These are phyloP conservation scores for Penicillium psychrosexuale DNA, from an alignment of 2,329 filamentous ascomycete species.

Conservation along the genomic window DNA sequence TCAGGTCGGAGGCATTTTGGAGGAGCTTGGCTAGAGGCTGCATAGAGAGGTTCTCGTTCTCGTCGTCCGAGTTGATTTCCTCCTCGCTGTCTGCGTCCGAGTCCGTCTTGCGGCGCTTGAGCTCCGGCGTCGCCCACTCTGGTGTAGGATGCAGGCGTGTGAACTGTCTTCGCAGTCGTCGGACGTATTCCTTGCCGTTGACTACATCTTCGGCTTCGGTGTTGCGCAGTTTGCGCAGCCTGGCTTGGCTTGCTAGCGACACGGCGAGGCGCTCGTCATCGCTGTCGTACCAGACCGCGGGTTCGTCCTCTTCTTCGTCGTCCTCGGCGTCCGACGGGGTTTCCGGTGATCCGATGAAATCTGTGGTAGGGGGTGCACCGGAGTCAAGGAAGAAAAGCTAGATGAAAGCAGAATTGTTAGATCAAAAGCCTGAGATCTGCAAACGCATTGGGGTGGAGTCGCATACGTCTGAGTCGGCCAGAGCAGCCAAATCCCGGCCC, in stretches of 20 bases:
- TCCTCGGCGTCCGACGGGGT: constrained; percentile 40
- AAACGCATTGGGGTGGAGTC: neutral
- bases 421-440: neutral
- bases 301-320: constrained; percentile 26
- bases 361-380: constrained; percentile 44
- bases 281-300: constrained; percentile 77
- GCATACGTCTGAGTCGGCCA: constrained; percentile 70
- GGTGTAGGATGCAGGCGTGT: constrained; percentile 60
- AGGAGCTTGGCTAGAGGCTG: constrained; percentile 78
- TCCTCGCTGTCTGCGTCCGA: constrained; percentile 37
- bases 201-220: constrained; percentile 83
- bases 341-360: constrained; percentile 33
- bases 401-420: constrained; percentile 6
- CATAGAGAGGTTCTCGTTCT: constrained; percentile 61
- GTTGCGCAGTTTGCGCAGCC: constrained; percentile 77
- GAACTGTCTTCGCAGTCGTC: constrained; percentile 74
- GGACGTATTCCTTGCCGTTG: constrained; percentile 79
- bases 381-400: constrained; percentile 80
- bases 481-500: constrained; percentile 55
- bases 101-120: constrained; percentile 44
- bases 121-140: constrained; percentile 56
- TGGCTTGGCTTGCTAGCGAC: constrained; percentile 71
- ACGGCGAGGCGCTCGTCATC: constrained; percentile 86
- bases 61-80: constrained; percentile 56
- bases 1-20: constrained; percentile 68